Percentiles rank a stretch among this genome's conserved stretches.
Evolutionary conservation across 2,329 filamentous ascomycete genomes (phyloP).

Genomic region (Aspergillus sp.): DNA sequence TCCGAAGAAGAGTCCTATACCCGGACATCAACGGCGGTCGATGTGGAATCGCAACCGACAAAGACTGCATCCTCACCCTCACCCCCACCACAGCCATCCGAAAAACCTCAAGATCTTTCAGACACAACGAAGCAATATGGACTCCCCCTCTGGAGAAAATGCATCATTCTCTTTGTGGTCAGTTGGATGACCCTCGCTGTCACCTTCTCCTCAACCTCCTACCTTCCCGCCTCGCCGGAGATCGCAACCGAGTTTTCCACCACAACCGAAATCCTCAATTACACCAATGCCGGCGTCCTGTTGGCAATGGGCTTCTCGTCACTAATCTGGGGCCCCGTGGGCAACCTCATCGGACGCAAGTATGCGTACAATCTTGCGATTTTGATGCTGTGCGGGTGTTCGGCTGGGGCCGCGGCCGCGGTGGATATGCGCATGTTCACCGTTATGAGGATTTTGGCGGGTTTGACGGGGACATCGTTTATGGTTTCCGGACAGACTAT

Average conservation of each 20-base stretch:
- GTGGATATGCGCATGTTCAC: conserved; percentile 29
- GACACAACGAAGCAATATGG: conserved; percentile 5
- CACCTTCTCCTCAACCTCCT: conserved; percentile 37
- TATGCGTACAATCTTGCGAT: conserved; percentile 28
- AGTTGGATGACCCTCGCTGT: conserved; percentile 37
- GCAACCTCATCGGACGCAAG: conserved; percentile 22
- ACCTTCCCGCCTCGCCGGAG: conserved; percentile 34
- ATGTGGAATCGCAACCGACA: not conserved
- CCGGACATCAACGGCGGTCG: not conserved
- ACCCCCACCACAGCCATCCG: not conserved
- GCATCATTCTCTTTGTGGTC: conserved; percentile 33
- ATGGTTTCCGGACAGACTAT: conserved; percentile 35
- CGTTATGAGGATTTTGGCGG: conserved; percentile 27
- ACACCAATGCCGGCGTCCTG: conserved; percentile 31
- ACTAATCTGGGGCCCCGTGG: conserved; percentile 29
- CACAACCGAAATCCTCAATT: conserved; percentile 26
- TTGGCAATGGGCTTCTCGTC: conserved; percentile 33
- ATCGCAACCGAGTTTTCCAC: conserved; percentile 33
- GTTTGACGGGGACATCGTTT: conserved; percentile 32
- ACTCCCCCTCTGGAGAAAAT: conserved; percentile 32
- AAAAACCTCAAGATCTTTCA: not conserved
- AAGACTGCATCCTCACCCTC: not conserved
- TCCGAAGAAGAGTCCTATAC: not conserved
- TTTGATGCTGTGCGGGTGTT: conserved; percentile 24
- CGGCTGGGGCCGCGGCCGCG: conserved; percentile 24